Evolutionary conservation across 345 rosid genomes (phyloP).

Genomic region (Salix caprea): DNA sequence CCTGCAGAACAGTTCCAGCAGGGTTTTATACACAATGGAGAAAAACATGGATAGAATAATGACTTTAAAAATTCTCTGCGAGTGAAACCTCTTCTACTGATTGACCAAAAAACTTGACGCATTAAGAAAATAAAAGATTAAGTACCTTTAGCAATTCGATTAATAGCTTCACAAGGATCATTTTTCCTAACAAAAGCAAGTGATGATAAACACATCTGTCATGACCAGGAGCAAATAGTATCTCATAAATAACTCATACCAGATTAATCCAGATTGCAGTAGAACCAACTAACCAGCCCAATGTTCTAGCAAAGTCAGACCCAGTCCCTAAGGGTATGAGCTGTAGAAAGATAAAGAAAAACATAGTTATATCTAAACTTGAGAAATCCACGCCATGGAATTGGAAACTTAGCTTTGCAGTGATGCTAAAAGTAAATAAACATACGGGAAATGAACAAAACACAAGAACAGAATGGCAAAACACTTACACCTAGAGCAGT

Average conservation of each 20-base stretch:
- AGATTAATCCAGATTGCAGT: conserved; percentile 7
- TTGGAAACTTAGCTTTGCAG: neutral
- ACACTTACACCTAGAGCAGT: conserved; percentile 93
- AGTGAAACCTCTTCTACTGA: neutral
- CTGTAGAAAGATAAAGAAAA: conserved; percentile 37
- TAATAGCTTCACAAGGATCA: conserved; percentile 78
- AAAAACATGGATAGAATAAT: too few species aligned
- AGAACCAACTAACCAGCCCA: conserved; percentile 78
- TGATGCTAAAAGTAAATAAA: neutral
- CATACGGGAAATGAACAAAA: too few species aligned
- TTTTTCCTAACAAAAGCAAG: conserved; percentile 55
- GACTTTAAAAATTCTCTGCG: neutral
- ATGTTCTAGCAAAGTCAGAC: conserved; percentile 89
- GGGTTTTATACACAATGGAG: too few species aligned
- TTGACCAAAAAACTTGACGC: neutral
- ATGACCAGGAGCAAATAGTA: conserved; percentile 4
- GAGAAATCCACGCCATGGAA: conserved; percentile 4
- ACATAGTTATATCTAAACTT: conserved; percentile 14
- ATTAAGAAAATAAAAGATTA: neutral
- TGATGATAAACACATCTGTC: neutral
- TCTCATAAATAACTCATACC: neutral
- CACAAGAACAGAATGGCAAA: neutral
- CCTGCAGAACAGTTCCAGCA: conserved; percentile 40
- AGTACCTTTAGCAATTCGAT: conserved; percentile 74
- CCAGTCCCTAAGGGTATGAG: conserved; percentile 94